Evolutionary conservation across 306 rosid species (phyloP).

Genomic region (Trichosanthes cucumerina): DNA sequence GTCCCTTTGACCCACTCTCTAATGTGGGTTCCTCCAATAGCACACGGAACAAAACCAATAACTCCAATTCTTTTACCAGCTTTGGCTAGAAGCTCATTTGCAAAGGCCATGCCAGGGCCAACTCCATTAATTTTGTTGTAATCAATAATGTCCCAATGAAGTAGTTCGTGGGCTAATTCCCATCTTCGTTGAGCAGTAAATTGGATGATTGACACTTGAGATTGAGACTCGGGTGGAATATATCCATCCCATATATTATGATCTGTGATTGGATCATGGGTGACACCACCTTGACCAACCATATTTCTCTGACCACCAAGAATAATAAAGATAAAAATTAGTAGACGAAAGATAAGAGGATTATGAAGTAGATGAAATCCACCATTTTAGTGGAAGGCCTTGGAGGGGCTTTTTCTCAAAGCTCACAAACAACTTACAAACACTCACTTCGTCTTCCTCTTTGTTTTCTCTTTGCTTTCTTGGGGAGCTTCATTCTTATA

Average conservation of each 20-base stretch:
- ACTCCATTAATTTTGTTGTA: background rate
- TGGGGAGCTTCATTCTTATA: too few species aligned
- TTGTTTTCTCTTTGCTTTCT: too few species aligned
- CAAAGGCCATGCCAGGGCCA: background rate
- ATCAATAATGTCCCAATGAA: background rate
- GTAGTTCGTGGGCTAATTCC: background rate
- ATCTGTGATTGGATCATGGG: background rate
- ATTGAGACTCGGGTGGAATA: background rate
- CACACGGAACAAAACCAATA: background rate
- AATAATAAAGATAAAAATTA: too few species aligned
- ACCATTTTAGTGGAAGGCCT: too few species aligned
- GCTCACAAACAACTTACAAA: too few species aligned
- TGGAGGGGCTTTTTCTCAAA: too few species aligned
- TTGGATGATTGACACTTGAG: background rate
- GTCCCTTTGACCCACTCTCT: background rate
- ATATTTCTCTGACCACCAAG: background rate
- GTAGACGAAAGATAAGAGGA: too few species aligned
- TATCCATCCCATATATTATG: background rate
- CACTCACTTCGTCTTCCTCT: too few species aligned
- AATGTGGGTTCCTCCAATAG: background rate
- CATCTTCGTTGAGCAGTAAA: background rate
- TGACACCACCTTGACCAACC: background rate
- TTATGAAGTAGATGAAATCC: too few species aligned
- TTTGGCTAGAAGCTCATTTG: background rate
- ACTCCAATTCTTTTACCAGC: background rate